Evolutionary conservation across 2,329 filamentous ascomycete genomes (phyloP).

Genomic region (Arthrobotrys sphaeroides): DNA sequence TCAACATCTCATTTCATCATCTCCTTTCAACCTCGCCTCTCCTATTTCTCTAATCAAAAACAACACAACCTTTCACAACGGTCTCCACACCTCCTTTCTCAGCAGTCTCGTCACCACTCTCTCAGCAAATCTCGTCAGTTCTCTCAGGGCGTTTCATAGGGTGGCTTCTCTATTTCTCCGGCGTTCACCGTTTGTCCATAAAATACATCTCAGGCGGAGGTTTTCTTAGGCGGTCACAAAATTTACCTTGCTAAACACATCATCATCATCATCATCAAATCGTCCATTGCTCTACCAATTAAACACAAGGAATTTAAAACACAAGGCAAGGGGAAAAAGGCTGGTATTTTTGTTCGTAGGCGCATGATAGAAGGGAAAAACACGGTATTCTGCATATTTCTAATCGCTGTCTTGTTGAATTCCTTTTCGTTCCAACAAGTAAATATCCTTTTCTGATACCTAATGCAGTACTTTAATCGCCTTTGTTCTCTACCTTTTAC

Average conservation of each 20-base stretch:
- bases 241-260: too few relatives aligned
- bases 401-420: not conserved
- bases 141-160: too few relatives aligned
- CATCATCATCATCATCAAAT: too few relatives aligned
- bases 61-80: not conserved
- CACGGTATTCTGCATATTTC: constrained; percentile 8
- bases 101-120: too few relatives aligned
- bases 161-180: not conserved
- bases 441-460: not conserved
- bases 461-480: too few relatives aligned
- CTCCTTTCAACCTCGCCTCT: not conserved
- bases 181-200: not conserved
- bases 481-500: too few relatives aligned
- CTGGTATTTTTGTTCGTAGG: too few relatives aligned
- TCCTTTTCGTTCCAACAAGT: not conserved
- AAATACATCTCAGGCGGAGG: too few relatives aligned
- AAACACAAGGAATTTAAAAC: not conserved
- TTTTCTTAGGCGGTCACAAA: too few relatives aligned
- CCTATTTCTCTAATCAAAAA: not conserved
- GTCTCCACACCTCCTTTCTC: not conserved
- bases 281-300: too few relatives aligned
- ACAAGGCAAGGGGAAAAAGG: not conserved
- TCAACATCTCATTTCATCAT: not conserved
- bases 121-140: too few relatives aligned
- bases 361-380: not conserved